A percentile compares a stretch with the other conserved stretches of the same genome.
phyloP scores from a whole-genome alignment of 129 eudicot species.

The Dittrichia graveolens region DNA sequence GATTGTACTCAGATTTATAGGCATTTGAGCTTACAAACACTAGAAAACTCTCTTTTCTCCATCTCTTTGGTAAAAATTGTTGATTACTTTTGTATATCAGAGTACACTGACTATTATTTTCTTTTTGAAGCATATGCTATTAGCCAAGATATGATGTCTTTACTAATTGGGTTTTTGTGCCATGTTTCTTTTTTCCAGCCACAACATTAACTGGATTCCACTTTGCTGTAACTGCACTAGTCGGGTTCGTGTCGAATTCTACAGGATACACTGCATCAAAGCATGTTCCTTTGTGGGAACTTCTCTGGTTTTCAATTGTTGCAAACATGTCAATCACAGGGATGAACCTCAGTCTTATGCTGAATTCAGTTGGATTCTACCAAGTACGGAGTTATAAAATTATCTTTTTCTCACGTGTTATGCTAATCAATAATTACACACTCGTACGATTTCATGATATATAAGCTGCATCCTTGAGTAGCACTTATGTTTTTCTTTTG shows the following conservation, averaged over 20 bases:
- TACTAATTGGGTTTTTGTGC: conserved; percentile 20
- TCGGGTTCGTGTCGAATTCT: conserved; percentile 79
- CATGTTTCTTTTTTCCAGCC: conserved; percentile 47
- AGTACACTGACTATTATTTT: not conserved
- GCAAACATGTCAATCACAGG: conserved; percentile 95
- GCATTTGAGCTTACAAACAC: too few relatives aligned
- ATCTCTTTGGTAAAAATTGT: too few relatives aligned
- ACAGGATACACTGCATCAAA: conserved; percentile 75
- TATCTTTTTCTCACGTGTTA: not conserved
- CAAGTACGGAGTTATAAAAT: conserved; percentile 47
- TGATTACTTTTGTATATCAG: too few relatives aligned
- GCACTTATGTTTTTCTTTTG: not conserved
- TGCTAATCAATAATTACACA: not conserved
- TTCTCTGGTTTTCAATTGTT: conserved; percentile 83
- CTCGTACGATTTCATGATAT: not conserved
- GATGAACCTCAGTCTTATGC: conserved; percentile 91
- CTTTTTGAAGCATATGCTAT: not conserved
- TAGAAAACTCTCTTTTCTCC: too few relatives aligned
- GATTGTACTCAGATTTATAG: too few relatives aligned
- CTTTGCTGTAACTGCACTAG: conserved; percentile 81
- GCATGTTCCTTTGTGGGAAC: conserved; percentile 89
- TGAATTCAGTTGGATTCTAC: conserved; percentile 85
- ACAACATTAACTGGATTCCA: conserved; percentile 89
- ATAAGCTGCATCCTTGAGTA: not conserved
- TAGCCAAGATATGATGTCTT: conserved; percentile 3